phyloP scores from a whole-genome alignment of 495 filamentous ascomycete species.

The Neurospora sp. region DNA sequence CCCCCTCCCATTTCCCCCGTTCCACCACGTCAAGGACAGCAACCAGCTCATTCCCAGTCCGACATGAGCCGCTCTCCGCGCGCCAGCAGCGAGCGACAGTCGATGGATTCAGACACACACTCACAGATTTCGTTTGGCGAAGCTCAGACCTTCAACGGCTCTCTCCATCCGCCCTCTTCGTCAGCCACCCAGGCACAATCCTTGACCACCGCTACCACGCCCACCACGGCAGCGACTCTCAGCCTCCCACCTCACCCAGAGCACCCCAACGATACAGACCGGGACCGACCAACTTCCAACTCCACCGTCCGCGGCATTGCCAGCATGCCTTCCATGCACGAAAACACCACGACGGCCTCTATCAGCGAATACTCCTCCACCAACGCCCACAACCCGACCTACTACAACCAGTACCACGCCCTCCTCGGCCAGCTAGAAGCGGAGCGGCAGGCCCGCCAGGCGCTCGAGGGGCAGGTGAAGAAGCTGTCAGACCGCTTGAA shows the following conservation, averaged over 20 bases:
- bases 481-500: constrained; percentile 36
- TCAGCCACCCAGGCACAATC: constrained; percentile 17
- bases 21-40: background rate
- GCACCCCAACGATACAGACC: background rate
- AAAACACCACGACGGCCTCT: constrained; percentile 13
- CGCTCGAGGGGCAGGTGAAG: constrained; percentile 41
- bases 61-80: constrained; percentile 17
- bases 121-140: constrained; percentile 34
- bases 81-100: constrained; percentile 24
- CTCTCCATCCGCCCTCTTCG: constrained; percentile 25
- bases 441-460: constrained; percentile 39
- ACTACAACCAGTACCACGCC: constrained; percentile 26
- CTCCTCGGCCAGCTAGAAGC: constrained; percentile 36
- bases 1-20: constrained; percentile 19
- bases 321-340: constrained; percentile 31
- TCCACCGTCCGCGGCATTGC: constrained; percentile 32
- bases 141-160: constrained; percentile 25
- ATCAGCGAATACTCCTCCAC: constrained; percentile 12
- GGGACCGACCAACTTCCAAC: constrained; percentile 24
- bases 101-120: constrained; percentile 23
- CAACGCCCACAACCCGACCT: constrained; percentile 8
- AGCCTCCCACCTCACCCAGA: background rate
- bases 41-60: constrained; percentile 10
- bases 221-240: background rate
- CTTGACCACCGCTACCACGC: constrained; percentile 8